Conservation (phyloP, 352 stramenopile genomes). For the Phytopythium chamaehyphon region DNA sequence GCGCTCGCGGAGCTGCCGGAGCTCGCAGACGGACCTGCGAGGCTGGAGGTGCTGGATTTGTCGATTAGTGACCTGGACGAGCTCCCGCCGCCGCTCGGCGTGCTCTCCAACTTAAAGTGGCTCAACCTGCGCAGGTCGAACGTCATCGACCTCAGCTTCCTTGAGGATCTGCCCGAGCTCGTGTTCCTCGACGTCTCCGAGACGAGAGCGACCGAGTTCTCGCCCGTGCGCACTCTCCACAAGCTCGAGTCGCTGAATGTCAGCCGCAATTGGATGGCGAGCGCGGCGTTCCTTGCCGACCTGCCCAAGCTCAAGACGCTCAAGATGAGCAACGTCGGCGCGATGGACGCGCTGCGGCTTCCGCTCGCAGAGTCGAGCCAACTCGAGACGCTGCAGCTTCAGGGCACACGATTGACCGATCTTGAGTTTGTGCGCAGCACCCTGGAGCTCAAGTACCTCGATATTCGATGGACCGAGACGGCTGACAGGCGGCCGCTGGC, state of each 20-base stretch:
- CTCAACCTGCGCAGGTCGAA: conserved; percentile 30
- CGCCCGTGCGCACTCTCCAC: conserved; percentile 13
- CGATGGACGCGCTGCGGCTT: conserved; percentile 27
- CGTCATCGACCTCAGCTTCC: conserved; percentile 20
- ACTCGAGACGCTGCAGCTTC: conserved; percentile 30
- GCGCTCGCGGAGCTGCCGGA: conserved; percentile 21
- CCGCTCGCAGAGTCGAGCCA: conserved; percentile 12
- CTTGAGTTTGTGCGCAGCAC: conserved; percentile 23
- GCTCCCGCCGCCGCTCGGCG: conserved; percentile 14
- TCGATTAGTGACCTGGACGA: conserved; percentile 9
- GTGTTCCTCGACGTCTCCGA: conserved; percentile 38
- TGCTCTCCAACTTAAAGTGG: conserved; percentile 27
- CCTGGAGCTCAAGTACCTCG: conserved; percentile 26
- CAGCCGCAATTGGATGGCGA: conserved; percentile 42
- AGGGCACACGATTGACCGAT: conserved; percentile 37
- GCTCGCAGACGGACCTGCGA: conserved; percentile 1
- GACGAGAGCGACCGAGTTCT: conserved; percentile 35
- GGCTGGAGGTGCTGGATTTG: conserved; percentile 22
- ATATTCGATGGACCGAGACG: conserved; percentile 39
- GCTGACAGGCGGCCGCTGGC: conserved; percentile 26
- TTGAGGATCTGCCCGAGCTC: conserved; percentile 24
- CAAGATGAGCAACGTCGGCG: conserved; percentile 28
- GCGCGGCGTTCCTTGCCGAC: conserved; percentile 20
- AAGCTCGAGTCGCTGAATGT: conserved; percentile 35
- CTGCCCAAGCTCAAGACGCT: conserved; percentile 26